Conservation (phyloP, 2,329 filamentous ascomycete genomes). For the Fusarium sp. region DNA sequence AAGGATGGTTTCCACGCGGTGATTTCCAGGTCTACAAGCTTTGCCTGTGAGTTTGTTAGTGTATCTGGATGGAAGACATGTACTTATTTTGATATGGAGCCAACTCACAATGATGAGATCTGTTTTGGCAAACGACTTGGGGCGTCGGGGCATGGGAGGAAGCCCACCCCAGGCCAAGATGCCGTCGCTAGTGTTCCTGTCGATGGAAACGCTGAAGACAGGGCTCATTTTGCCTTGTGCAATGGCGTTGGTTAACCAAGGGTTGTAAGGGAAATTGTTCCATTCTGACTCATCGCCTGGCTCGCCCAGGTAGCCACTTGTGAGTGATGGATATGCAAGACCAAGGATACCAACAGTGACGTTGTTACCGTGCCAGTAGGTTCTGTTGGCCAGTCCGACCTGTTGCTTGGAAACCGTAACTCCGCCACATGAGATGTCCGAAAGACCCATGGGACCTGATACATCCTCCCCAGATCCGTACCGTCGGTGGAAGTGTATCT, state of each 20-base stretch:
- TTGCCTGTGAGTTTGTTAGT: slow-evolving; percentile 51
- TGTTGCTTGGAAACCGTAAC: slow-evolving; percentile 58
- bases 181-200: slow-evolving; percentile 59
- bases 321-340: slow-evolving; percentile 62
- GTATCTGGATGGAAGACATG: neutral
- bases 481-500: slow-evolving; percentile 58
- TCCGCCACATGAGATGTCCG: slow-evolving; percentile 59
- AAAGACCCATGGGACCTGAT: slow-evolving; percentile 59
- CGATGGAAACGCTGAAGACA: slow-evolving; percentile 60
- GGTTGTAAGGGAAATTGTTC: slow-evolving; percentile 57
- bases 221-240: slow-evolving; percentile 58
- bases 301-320: slow-evolving; percentile 59
- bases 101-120: slow-evolving; percentile 59
- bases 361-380: slow-evolving; percentile 64
- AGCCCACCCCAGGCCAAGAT: slow-evolving; percentile 61
- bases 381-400: slow-evolving; percentile 60
- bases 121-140: slow-evolving; percentile 48
- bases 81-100: neutral
- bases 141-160: slow-evolving; percentile 52
- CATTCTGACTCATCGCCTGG: slow-evolving; percentile 53
- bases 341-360: slow-evolving; percentile 63
- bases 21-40: slow-evolving; percentile 52
- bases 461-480: slow-evolving; percentile 63
- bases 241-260: slow-evolving; percentile 62
- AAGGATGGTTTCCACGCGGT: slow-evolving; percentile 61